A percentile compares a stretch with the other conserved stretches of the same genome.
Conservation (phyloP, 371 early-diverging fungal species). For the Mucor mucedo region DNA sequence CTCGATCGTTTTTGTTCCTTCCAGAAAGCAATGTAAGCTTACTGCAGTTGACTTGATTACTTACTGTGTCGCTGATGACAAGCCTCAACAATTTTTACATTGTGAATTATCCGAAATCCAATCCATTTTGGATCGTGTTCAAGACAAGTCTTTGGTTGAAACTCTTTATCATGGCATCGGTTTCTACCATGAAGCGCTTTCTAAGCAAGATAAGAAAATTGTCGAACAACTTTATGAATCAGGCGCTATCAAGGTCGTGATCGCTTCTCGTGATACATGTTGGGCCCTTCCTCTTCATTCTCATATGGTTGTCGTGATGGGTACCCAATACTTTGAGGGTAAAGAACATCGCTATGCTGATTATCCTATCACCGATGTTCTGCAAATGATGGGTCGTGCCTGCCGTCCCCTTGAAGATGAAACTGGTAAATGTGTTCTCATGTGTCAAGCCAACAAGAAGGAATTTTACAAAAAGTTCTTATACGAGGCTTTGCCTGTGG, state of each 20-base stretch:
- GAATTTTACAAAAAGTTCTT: conserved; percentile 97
- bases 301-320: conserved; percentile 93
- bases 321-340: conserved; percentile 93
- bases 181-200: conserved; percentile 89
- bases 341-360: conserved; percentile 95
- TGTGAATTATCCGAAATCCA: conserved; percentile 69
- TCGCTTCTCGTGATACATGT: conserved; percentile 89
- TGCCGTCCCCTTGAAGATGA: conserved; percentile 71
- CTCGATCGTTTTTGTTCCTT: conserved; percentile 90
- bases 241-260: conserved; percentile 87
- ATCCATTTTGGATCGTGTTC: conserved; percentile 64
- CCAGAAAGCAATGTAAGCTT: conserved; percentile 87
- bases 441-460: conserved; percentile 94
- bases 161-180: conserved; percentile 86
- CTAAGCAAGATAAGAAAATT: conserved; percentile 70
- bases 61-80: conserved; percentile 76
- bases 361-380: conserved; percentile 91
- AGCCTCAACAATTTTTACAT: conserved; percentile 74
- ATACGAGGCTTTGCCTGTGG: conserved; percentile 93
- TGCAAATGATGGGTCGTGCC: conserved; percentile 97
- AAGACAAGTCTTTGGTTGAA: conserved; percentile 76
- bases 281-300: conserved; percentile 86
- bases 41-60: conserved; percentile 88
- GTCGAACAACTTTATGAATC: conserved; percentile 79
- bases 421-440: conserved; percentile 85